Evolutionary conservation across 352 stramenopile species (phyloP), one percentile per base, ranked within the genome.

Genomic region (Paralagenidium karlingii): DNA sequence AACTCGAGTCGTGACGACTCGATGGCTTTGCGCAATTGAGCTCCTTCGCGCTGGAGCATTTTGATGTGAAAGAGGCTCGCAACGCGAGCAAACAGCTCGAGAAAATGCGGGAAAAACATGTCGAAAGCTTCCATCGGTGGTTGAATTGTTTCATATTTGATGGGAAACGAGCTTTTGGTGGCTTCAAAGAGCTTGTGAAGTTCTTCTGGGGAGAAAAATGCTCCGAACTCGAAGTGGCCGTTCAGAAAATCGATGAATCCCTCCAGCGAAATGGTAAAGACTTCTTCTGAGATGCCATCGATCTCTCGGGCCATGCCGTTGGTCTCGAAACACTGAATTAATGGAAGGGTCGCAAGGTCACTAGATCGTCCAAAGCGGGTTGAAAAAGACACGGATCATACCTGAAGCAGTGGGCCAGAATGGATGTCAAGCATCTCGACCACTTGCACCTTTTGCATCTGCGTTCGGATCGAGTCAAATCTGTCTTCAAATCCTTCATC

Each of bases 201-300:
- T 3, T 74, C 45, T 13, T 62, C 38, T 34, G 59, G 74, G 9
- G 68, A 79, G n/a, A 82, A 61, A 32, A 51, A 84, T 31, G 75
- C 69, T 24, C 81, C 69, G 51, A 82, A 82, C 49, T 83, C 66
- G 37, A 88, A 76, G 40, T 88, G 83, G 8, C 63, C 74, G 31
- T 75, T 82, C 20, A 85, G 55, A 28, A 88, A 88, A 38, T 88
- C 68, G 30, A 82, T 51, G 43, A 88, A 82, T 0, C 68, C 70
- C 11, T 83, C 66, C 10, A 83, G 38, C 18, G 68, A 71, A 19
- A 85, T 82, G 33, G 40, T n/a, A n/a, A n/a, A n/a, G n/a, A n/a
- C n/a, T n/a, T n/a, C n/a, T n/a, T n/a, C n/a, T n/a, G n/a, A n/a
- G n/a, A n/a, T n/a, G n/a, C n/a, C n/a, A n/a, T n/a, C n/a, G n/a